Conservation (phyloP, 306 rosid genomes). For the Quercus mongolica region DNA sequence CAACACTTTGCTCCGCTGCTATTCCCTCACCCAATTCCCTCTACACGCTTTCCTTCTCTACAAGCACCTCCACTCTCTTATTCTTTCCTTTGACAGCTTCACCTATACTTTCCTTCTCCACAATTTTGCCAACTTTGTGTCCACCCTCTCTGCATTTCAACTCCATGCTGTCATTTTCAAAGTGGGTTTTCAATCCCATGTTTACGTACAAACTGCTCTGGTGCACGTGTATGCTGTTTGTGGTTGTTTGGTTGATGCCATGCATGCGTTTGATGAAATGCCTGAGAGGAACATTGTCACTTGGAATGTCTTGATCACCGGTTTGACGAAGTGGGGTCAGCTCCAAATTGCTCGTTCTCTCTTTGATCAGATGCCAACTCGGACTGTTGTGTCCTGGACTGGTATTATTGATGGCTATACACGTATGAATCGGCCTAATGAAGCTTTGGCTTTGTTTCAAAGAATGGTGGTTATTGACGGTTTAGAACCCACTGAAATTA, state of each 20-base stretch:
- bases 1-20: slow-evolving; percentile 49
- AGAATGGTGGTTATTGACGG: slow-evolving; percentile 47
- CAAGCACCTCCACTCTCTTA: background rate
- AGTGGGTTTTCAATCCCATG: slow-evolving; percentile 57
- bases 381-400: slow-evolving; percentile 73
- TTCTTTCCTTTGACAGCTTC: slow-evolving; percentile 44
- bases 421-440: slow-evolving; percentile 36
- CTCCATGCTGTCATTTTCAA: slow-evolving; percentile 55
- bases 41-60: slow-evolving; percentile 43
- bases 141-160: slow-evolving; percentile 35
- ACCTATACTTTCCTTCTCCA: slow-evolving; percentile 53
- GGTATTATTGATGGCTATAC: slow-evolving; percentile 59
- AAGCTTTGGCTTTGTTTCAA: slow-evolving; percentile 49
- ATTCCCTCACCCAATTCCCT: slow-evolving; percentile 34
- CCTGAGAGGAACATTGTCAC: slow-evolving; percentile 44
- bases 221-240: slow-evolving; percentile 35
- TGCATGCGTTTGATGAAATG: slow-evolving; percentile 52
- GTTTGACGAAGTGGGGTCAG: slow-evolving; percentile 59
- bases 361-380: slow-evolving; percentile 48
- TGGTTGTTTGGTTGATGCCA: slow-evolving; percentile 45
- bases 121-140: slow-evolving; percentile 36
- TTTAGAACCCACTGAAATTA: slow-evolving; percentile 54
- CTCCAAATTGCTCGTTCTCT: slow-evolving; percentile 45
- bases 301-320: slow-evolving; percentile 69
- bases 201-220: slow-evolving; percentile 63